These are phyloP conservation scores for Beta vulgaris DNA, from an alignment of 148 eudicot species.

Conservation along the genomic window DNA sequence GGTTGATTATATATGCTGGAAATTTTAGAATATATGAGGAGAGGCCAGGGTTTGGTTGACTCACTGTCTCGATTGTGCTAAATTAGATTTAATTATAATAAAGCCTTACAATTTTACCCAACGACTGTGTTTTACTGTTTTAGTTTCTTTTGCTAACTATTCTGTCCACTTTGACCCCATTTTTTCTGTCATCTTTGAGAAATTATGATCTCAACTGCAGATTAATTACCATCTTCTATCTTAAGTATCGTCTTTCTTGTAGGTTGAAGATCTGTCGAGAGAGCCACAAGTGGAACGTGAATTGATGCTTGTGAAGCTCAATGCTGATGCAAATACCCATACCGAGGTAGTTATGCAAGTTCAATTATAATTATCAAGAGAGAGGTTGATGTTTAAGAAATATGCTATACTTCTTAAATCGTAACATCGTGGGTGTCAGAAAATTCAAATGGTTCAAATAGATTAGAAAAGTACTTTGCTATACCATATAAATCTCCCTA, in stretches of 20 bases:
- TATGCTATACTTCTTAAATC: slow-evolving; percentile 2
- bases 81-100: background rate
- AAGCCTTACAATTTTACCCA: background rate
- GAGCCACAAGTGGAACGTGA: slow-evolving; percentile 94
- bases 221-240: too few relatives aligned
- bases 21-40: background rate
- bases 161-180: background rate
- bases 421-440: background rate
- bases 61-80: background rate
- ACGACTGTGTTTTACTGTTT: too few relatives aligned
- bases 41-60: background rate
- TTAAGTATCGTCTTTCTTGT: slow-evolving; percentile 5
- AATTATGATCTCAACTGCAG: background rate
- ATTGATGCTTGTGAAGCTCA: slow-evolving; percentile 81
- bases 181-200: background rate
- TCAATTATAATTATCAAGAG: background rate
- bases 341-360: slow-evolving; percentile 53
- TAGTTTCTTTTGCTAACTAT: background rate
- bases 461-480: background rate
- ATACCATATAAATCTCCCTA: too few relatives aligned
- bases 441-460: background rate
- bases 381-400: background rate
- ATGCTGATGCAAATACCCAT: slow-evolving; percentile 51
- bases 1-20: background rate
- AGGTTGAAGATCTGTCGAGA: slow-evolving; percentile 85